A percentile compares a stretch with the other conserved stretches of the same genome.
These are phyloP conservation scores for Podospora pseudoanserina DNA, from an alignment of 495 filamentous ascomycete species.

Conservation along the genomic window DNA sequence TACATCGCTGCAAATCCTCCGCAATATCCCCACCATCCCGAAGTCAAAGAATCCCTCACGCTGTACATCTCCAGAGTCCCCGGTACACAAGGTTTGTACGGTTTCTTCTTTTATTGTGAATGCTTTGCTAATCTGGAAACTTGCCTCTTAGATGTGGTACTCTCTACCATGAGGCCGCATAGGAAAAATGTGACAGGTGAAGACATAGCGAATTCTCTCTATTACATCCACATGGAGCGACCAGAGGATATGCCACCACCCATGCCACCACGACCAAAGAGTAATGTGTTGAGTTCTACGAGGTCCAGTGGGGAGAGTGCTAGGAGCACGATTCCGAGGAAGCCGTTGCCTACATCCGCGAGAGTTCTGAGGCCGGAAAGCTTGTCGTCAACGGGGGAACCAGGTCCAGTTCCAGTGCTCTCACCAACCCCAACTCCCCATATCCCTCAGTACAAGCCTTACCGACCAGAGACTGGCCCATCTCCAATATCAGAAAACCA, in stretches of 20 bases:
- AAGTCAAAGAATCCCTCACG: slow-evolving; percentile 62
- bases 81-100: slow-evolving; percentile 71
- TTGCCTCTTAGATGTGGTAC: slow-evolving; percentile 68
- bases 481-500: neutral
- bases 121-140: slow-evolving; percentile 11
- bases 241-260: slow-evolving; percentile 53
- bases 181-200: slow-evolving; percentile 81
- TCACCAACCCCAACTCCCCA: neutral
- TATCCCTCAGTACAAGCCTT: neutral
- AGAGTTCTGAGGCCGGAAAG: slow-evolving; percentile 17
- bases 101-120: slow-evolving; percentile 9
- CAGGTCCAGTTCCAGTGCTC: neutral
- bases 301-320: slow-evolving; percentile 47
- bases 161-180: slow-evolving; percentile 86
- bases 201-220: slow-evolving; percentile 83
- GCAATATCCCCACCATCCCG: slow-evolving; percentile 69
- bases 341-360: slow-evolving; percentile 38
- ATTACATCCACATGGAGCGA: slow-evolving; percentile 80
- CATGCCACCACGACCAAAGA: slow-evolving; percentile 40
- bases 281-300: slow-evolving; percentile 40
- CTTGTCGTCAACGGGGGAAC: neutral
- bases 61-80: slow-evolving; percentile 92
- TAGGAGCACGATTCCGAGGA: slow-evolving; percentile 41
- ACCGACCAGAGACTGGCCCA: neutral
- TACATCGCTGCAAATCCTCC: slow-evolving; percentile 83